Evolutionary conservation across 345 rosid genomes (phyloP), one percentile per base, ranked within the genome.

Genomic region (Schrenkiella parvula): DNA sequence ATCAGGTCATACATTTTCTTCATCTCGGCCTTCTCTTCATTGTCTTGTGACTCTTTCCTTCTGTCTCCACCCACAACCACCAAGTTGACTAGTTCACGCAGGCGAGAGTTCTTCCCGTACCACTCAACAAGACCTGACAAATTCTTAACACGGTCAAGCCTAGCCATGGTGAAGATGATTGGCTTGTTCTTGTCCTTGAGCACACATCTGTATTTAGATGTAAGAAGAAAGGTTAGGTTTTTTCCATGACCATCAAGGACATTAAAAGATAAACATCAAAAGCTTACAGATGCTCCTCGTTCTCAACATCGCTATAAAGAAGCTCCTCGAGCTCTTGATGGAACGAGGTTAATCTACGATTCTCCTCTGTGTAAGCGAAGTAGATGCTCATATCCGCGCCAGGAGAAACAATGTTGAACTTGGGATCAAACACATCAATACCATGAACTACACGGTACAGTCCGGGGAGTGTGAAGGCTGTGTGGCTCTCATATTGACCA

Each of bases 1-100:
- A 89, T 88, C 5, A 75, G 86, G 28, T 67, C 72, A 13, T 85
- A 74, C 93, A 91, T 89, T 76, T 84, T 91, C 81, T 89, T 87
- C 97, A 91, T 91, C 80, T 91, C 97, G 0, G 96, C 84, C 64
- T 89, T 85, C 74, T 91, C 97, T 81, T 91, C 96, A 38, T 83
- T 77, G 76, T 89, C 96, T 60, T 91, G 79, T 0, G 97, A 91
- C 46, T 87, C 91, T 81, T 89, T 92, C 70, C 98, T 84, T 75
- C 92, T 80, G 72, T 92, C 98, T 41, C 98, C 98, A 14, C 98
- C 98, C 0, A 92, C 98, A n/a, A 92, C 93, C 0, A 92, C 96
- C 25, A 89, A 84, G 84, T 89, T 92, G 39, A 59, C 92, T 6
- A 89, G 52, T 29, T 85, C 92, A 0, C 95, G 86, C 1, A 92